Evolutionary conservation across 345 rosid species (phyloP).

Genomic region (Dovyalis caffra): DNA sequence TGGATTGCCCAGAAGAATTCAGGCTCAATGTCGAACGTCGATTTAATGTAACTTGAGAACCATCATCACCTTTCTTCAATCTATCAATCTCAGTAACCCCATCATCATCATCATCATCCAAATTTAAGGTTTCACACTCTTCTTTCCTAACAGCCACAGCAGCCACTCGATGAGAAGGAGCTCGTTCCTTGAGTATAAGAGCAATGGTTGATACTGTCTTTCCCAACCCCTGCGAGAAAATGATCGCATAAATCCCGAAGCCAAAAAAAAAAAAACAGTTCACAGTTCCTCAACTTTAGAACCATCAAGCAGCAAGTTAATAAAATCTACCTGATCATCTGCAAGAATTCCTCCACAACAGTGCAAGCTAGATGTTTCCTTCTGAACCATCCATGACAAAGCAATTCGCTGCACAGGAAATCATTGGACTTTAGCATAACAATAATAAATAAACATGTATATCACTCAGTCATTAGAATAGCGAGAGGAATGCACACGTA

Average conservation of each 20-base stretch:
- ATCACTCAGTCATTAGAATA: not conserved
- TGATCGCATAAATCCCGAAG: slow-evolving; percentile 8
- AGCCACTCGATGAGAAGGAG: slow-evolving; percentile 41
- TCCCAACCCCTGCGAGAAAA: slow-evolving; percentile 78
- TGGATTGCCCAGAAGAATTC: slow-evolving; percentile 33
- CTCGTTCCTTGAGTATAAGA: slow-evolving; percentile 84
- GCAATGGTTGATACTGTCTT: slow-evolving; percentile 95
- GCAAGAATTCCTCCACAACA: slow-evolving; percentile 98
- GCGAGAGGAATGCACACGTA: not conserved
- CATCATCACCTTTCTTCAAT: slow-evolving; percentile 29
- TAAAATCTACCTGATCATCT: slow-evolving; percentile 78
- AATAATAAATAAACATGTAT: not conserved
- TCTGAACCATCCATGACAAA: slow-evolving; percentile 92
- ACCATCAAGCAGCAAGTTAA: slow-evolving; percentile 13
- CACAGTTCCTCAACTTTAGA: not conserved
- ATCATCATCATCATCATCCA: slow-evolving; percentile 71
- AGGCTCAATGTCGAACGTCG: slow-evolving; percentile 19
- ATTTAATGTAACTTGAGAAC: slow-evolving; percentile 23
- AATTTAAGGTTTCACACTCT: slow-evolving; percentile 56
- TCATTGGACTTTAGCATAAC: not conserved
- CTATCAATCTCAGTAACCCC: slow-evolving; percentile 26
- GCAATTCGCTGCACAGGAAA: slow-evolving; percentile 73
- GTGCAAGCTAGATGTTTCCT: slow-evolving; percentile 60
- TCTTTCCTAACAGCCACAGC: slow-evolving; percentile 33
- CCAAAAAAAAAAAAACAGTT: not conserved